These are phyloP conservation scores for Schoenoplectus triqueter DNA, from an alignment of 202 grass and related monocot genomes.

Conservation along the genomic window DNA sequence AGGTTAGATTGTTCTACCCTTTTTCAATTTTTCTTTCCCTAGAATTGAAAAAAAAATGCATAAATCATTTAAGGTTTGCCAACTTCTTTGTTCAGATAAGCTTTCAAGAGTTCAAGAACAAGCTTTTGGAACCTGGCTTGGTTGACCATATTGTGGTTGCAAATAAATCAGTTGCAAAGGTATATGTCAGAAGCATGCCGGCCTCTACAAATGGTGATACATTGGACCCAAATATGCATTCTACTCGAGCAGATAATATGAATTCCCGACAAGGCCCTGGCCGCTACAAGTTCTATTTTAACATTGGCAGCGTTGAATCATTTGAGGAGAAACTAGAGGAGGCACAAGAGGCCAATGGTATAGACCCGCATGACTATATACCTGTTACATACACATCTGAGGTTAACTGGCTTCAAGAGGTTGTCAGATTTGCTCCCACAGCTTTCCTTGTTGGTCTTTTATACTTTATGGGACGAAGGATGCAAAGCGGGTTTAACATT, in stretches of 20 bases:
- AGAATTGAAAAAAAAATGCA: constrained; percentile 33
- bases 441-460: constrained; percentile 60
- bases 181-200: constrained; percentile 66
- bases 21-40: constrained; percentile 19
- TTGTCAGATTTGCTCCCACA: constrained; percentile 62
- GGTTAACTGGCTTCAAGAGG: constrained; percentile 63
- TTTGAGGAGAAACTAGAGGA: constrained; percentile 92
- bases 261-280: constrained; percentile 44
- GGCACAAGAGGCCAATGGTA: constrained; percentile 63
- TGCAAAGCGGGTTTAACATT: constrained; percentile 72
- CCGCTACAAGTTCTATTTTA: constrained; percentile 83
- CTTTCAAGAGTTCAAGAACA: constrained; percentile 97
- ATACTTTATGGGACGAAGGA: constrained; percentile 58
- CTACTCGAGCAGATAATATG: constrained; percentile 31
- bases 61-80: constrained; percentile 27
- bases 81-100: constrained; percentile 61
- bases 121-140: constrained; percentile 79
- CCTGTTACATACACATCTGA: constrained; percentile 76
- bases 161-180: constrained; percentile 85
- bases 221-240: constrained; percentile 34
- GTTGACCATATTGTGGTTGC: constrained; percentile 85
- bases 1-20: constrained; percentile 57
- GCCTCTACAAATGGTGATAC: constrained; percentile 46
- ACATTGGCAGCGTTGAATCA: constrained; percentile 91
- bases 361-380: constrained; percentile 73